Evolutionary conservation across 306 rosid species (phyloP).

Genomic region (Calophaca sinica): DNA sequence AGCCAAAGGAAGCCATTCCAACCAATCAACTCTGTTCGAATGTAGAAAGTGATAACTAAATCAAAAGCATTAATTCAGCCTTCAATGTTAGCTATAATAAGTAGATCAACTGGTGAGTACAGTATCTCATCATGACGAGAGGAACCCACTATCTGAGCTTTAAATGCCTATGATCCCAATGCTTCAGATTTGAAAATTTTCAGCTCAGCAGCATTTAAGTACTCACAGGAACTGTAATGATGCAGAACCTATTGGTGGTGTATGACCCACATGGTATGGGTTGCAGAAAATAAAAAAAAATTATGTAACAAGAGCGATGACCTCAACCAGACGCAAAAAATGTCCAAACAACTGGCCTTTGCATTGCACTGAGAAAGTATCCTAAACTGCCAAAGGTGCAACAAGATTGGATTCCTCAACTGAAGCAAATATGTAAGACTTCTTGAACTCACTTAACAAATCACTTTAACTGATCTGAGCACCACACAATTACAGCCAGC

Average conservation of each 20-base stretch:
- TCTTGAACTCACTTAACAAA: slow-evolving; percentile 43
- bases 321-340: slow-evolving; percentile 38
- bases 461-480: slow-evolving; percentile 43
- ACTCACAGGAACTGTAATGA: slow-evolving; percentile 35
- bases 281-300: slow-evolving; percentile 2
- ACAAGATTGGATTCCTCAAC: slow-evolving; percentile 35
- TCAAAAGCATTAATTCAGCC: slow-evolving; percentile 33
- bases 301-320: not conserved
- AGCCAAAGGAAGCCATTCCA: slow-evolving; percentile 48
- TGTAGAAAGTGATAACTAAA: slow-evolving; percentile 41
- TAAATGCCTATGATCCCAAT: slow-evolving; percentile 34
- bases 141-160: slow-evolving; percentile 40
- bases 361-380: slow-evolving; percentile 31
- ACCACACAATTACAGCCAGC: slow-evolving; percentile 41
- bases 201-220: slow-evolving; percentile 35
- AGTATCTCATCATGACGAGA: slow-evolving; percentile 16
- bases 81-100: slow-evolving; percentile 27
- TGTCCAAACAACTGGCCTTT: slow-evolving; percentile 34
- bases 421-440: slow-evolving; percentile 40
- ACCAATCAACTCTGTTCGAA: slow-evolving; percentile 45
- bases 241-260: slow-evolving; percentile 31
- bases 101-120: slow-evolving; percentile 34
- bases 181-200: slow-evolving; percentile 41
- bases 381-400: slow-evolving; percentile 34
- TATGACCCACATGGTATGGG: slow-evolving; percentile 24